phyloP scores from a whole-genome alignment of 2,329 filamentous ascomycete genomes.

The Ambrosiella xylebori region DNA sequence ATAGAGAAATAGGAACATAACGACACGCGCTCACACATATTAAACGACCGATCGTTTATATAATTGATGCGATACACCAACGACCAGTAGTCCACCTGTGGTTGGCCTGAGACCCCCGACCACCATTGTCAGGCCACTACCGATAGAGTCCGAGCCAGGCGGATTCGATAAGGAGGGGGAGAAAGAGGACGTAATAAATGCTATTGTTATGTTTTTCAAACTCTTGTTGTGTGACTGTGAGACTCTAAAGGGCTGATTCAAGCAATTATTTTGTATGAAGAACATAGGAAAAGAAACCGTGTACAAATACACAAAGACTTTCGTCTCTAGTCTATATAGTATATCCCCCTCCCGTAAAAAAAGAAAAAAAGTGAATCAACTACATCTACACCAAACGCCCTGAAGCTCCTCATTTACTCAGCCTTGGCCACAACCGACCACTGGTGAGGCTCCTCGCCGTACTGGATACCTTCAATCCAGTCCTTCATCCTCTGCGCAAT shows the following conservation, averaged over 20 bases:
- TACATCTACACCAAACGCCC: neutral
- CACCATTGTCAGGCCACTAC: neutral
- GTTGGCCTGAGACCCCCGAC: no score
- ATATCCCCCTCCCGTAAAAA: no score
- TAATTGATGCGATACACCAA: no score
- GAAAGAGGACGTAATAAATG: neutral
- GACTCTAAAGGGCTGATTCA: no score
- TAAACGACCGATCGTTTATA: no score
- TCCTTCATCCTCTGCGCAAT: conserved; percentile 76
- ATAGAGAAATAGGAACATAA: conserved; percentile 13
- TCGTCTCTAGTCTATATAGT: no score
- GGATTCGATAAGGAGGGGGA: conserved; percentile 1
- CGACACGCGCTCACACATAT: neutral
- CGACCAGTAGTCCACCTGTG: no score
- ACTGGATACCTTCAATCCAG: conserved; percentile 93
- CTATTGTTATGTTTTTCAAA: neutral
- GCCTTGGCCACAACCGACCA: conserved; percentile 53
- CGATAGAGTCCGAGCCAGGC: conserved; percentile 12
- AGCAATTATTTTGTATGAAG: no score
- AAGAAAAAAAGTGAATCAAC: neutral
- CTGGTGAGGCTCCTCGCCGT: conserved; percentile 77
- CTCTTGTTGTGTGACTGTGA: neutral
- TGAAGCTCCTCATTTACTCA: conserved; percentile 12
- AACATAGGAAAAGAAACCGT: no score
- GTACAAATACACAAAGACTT: no score